Evolutionary conservation across 169 alveolate species (phyloP), one percentile per base, ranked within the genome.

Genomic region (Plasmodium billcollinsi): DNA sequence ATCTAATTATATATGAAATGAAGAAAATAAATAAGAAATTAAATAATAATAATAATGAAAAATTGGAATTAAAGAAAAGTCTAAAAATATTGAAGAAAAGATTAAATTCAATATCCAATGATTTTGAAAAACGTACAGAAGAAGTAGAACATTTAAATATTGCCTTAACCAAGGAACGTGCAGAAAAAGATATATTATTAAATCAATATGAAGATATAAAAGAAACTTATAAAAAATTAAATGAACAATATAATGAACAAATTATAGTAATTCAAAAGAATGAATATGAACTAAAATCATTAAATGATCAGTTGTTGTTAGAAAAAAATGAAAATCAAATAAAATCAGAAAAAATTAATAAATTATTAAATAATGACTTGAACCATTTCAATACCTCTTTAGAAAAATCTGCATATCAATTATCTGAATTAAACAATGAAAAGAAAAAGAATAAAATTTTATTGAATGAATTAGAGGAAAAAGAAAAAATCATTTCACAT

Each of bases 381-480:
- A 70, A 21, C 45, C 58, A 80, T 69, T 72, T 80, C 43, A 80
- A 80, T 54, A 80, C 74, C 9, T 80, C 90, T 2, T 49, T 80
- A 14, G 83, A 69, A n/a, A 45, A 80, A 72, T 78, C 90, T 2
- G 50, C 80, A n/a, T 83, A 80, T 50, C 56, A 56, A 49, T 80
- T 80, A 69, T 67, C 11, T 54, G 73, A 80, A 56, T 69, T 80
- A 73, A 80, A 80, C 50, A 66, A 58, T 67, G 90, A 80, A 45
- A 80, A 80, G 49, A 62, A 29, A 20, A 80, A 54, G 67, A 80
- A 80, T 26, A 80, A 58, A 20, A 43, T 71, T 11, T 26, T 29
- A 47, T 50, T 80, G 59, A 69, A 69, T n/a, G 71, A 80, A 69
- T 7, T 80, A 15, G 47, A 67, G 1, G 90, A 80, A 14, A 80